phyloP scores from a whole-genome alignment of 257 asterid species.

The Solanum tacnaense region DNA sequence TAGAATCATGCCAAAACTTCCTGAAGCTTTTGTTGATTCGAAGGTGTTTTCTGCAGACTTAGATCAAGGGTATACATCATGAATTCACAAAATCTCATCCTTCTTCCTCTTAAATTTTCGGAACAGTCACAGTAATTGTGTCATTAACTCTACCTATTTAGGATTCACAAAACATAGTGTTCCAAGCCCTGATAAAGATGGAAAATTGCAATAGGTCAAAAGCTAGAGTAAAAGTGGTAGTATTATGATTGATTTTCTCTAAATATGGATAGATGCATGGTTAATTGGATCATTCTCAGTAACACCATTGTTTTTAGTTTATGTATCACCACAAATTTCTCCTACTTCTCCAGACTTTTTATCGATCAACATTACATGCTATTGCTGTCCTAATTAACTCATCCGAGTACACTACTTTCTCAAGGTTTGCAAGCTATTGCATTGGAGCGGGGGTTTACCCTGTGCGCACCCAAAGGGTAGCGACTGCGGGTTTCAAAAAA shows the following conservation, averaged over 20 bases:
- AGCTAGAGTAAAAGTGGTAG: neutral
- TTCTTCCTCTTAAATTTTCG: neutral
- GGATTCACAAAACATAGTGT: neutral
- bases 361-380: neutral
- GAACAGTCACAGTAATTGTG: neutral
- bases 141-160: neutral
- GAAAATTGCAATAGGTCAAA: neutral
- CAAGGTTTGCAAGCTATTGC: neutral
- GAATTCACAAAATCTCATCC: neutral
- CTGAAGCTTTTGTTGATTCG: neutral
- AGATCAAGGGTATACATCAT: neutral
- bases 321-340: neutral
- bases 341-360: neutral
- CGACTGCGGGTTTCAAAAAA: too few species aligned
- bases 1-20: neutral
- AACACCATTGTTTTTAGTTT: neutral
- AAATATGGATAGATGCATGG: neutral
- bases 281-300: neutral
- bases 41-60: neutral
- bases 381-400: neutral
- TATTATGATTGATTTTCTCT: neutral
- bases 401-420: neutral
- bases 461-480: too few species aligned
- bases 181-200: neutral
- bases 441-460: too few species aligned